These are phyloP conservation scores for Rutstroemia sydowiana DNA, from an alignment of 2,329 filamentous ascomycete genomes.

Conservation along the genomic window DNA sequence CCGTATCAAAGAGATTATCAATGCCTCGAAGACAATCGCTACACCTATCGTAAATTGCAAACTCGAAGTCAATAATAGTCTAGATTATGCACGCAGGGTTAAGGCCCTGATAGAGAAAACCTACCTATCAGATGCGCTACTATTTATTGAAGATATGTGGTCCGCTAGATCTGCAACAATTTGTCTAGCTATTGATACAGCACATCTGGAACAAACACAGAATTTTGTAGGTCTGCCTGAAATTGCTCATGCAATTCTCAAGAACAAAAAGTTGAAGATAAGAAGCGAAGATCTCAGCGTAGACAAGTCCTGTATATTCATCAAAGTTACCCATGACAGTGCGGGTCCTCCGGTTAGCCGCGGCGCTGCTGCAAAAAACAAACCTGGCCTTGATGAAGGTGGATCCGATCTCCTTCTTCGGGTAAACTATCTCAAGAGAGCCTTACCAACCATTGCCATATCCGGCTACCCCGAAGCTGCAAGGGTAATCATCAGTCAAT, in stretches of 20 bases:
- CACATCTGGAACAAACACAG: conserved; percentile 71
- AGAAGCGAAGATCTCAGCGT: conserved; percentile 58
- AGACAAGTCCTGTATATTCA: conserved; percentile 57
- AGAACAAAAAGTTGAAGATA: conserved; percentile 77
- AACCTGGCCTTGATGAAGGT: conserved; percentile 36
- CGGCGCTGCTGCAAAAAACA: conserved; percentile 22
- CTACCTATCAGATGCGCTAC: conserved; percentile 72
- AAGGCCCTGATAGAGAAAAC: conserved; percentile 95
- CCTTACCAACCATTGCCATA: conserved; percentile 75
- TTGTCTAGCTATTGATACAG: conserved; percentile 72
- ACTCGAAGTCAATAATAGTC: conserved; percentile 65
- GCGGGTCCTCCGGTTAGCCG: conserved; percentile 32
- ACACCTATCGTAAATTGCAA: conserved; percentile 90
- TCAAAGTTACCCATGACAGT: conserved; percentile 56
- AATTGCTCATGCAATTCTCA: conserved; percentile 69
- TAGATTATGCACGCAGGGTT: conserved; percentile 79
- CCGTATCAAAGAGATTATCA: conserved; percentile 99
- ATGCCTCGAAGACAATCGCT: conserved; percentile 87
- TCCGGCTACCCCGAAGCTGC: conserved; percentile 81
- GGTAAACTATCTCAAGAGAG: conserved; percentile 77
- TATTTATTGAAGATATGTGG: conserved; percentile 84
- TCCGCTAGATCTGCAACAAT: conserved; percentile 68
- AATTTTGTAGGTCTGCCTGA: conserved; percentile 69
- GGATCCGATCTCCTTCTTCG: conserved; percentile 64
- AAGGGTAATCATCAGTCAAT: conserved; percentile 82